A percentile compares a stretch with the other conserved stretches of the same genome.
These are phyloP conservation scores for Hypocrella siamensis DNA, from an alignment of 2,329 filamentous ascomycete species.

Conservation along the genomic window DNA sequence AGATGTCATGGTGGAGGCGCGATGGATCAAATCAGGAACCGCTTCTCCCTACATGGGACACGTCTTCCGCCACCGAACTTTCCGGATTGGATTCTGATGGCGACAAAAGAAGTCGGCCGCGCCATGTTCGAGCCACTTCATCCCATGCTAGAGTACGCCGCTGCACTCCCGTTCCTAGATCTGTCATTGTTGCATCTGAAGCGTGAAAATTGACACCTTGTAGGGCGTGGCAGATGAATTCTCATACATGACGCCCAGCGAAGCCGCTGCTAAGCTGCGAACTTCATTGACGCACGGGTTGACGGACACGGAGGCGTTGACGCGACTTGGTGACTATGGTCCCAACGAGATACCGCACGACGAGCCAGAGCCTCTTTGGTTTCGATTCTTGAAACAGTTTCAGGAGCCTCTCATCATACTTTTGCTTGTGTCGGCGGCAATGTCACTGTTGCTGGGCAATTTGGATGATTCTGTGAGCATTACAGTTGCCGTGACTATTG, in stretches of 20 bases:
- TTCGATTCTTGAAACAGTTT: conserved; percentile 92
- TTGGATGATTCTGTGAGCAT: conserved; percentile 93
- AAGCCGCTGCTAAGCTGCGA: conserved; percentile 61
- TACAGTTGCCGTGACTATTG: conserved; percentile 88
- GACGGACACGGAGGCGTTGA: conserved; percentile 63
- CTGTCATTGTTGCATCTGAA: too few relatives aligned
- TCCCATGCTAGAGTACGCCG: conserved; percentile 37
- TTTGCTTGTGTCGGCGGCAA: conserved; percentile 73
- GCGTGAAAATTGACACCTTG: neutral
- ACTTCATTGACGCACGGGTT: conserved; percentile 78
- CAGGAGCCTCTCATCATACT: conserved; percentile 89
- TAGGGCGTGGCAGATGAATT: conserved; percentile 44
- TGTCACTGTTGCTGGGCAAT: conserved; percentile 85
- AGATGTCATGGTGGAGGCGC: conserved; percentile 20
- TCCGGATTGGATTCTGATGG: conserved; percentile 9
- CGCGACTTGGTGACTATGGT: conserved; percentile 65
- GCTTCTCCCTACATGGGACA: conserved; percentile 18
- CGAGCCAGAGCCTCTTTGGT: conserved; percentile 82
- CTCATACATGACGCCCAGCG: conserved; percentile 55
- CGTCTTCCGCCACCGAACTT: conserved; percentile 17
- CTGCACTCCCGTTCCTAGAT: too few relatives aligned
- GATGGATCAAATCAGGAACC: conserved; percentile 14
- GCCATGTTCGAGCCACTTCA: conserved; percentile 33
- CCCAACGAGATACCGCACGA: conserved; percentile 93
- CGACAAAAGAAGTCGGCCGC: conserved; percentile 13